Evolutionary conservation across 2,329 filamentous ascomycete genomes (phyloP), one percentile per base, ranked within the genome.

Genomic region (Trichoderma brevicompactum): DNA sequence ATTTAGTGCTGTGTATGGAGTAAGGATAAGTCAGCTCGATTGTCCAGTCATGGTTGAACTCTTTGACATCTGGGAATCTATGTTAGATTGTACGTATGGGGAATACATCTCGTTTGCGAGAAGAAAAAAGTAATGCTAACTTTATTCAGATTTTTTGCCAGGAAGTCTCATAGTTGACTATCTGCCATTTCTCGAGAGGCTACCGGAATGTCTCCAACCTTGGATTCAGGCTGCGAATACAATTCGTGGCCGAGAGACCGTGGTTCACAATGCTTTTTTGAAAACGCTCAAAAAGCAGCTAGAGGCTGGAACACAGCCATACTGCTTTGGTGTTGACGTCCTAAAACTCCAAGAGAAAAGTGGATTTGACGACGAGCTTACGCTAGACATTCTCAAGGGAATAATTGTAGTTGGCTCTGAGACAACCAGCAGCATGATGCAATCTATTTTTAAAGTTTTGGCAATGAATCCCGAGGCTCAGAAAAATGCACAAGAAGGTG

Each of bases 1-100:
- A 23, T 67, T 68, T n/a, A 65, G 61, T 44, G 62, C 50, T 28
- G 62, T 62, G 6, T 65, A 66, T 28, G 65, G 60, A 8, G 54
- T 58, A n/a, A 40, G 60, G 9, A 7, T 62, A 2, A 17, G 12
- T 19, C 41, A 52, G 4, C 48, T 68, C 4, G 60, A 65, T 15
- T 48, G 52, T 43, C 64, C 64, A 7, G 38, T 63, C 2, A 65
- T 67, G 9, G 13, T 8, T 5, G 58, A 64, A 2, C 32, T 66
- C 0, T 59, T 50, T 10, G n/a, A 46, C 7, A 41, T 68, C 28
- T 32, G 52, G 15, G 34, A 64, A 12, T 10, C 8, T 10, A 13
- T 34, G 15, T 1, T 40, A 10, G 1, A 43, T 9, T 10, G 61
- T 64, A 56, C 28, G 61, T 43, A 8, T 40, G 2, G 17, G 2